Percentiles rank a stretch among this genome's conserved stretches.
These are phyloP conservation scores for Gamarada debralockiae DNA, from an alignment of 495 filamentous ascomycete species.

Conservation along the genomic window DNA sequence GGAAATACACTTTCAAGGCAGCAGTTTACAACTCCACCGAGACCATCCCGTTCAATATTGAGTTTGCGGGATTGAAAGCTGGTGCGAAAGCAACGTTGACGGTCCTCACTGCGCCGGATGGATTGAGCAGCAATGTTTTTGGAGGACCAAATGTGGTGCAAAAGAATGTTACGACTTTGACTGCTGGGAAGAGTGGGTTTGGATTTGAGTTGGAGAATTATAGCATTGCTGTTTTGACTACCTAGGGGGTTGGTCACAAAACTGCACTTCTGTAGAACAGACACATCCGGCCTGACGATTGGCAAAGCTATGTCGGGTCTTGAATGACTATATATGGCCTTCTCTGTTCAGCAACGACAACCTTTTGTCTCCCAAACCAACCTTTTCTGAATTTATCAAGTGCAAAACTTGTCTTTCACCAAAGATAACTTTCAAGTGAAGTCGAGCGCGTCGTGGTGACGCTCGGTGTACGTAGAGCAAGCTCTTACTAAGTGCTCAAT, in stretches of 20 bases:
- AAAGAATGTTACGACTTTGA: slow-evolving; percentile 31
- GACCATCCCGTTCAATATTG: slow-evolving; percentile 43
- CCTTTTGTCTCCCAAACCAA: too few relatives aligned
- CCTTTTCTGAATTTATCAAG: too few relatives aligned
- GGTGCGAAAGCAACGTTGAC: slow-evolving; percentile 51
- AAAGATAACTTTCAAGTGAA: too few relatives aligned
- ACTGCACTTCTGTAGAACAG: neutral
- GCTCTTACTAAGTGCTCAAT: too few relatives aligned
- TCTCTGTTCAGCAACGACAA: too few relatives aligned
- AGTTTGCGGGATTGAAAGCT: slow-evolving; percentile 47
- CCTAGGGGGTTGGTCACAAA: neutral
- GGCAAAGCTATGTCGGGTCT: too few relatives aligned
- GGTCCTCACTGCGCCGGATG: slow-evolving; percentile 49
- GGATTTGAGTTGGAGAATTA: slow-evolving; percentile 34
- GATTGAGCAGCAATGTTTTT: slow-evolving; percentile 25
- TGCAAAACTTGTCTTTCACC: too few relatives aligned
- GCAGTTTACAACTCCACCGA: slow-evolving; percentile 63
- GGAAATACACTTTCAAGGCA: slow-evolving; percentile 51
- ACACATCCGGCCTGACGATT: too few relatives aligned
- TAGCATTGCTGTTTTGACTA: slow-evolving; percentile 36
- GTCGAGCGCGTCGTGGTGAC: too few relatives aligned
- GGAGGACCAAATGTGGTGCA: slow-evolving; percentile 39
- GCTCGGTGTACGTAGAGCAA: too few relatives aligned
- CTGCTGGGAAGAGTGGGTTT: slow-evolving; percentile 34
- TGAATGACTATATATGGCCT: too few relatives aligned